Base-by-base conservation (phyloP, 2,329 filamentous ascomycete genomes). In the Colletotrichum limetticola region DNA sequence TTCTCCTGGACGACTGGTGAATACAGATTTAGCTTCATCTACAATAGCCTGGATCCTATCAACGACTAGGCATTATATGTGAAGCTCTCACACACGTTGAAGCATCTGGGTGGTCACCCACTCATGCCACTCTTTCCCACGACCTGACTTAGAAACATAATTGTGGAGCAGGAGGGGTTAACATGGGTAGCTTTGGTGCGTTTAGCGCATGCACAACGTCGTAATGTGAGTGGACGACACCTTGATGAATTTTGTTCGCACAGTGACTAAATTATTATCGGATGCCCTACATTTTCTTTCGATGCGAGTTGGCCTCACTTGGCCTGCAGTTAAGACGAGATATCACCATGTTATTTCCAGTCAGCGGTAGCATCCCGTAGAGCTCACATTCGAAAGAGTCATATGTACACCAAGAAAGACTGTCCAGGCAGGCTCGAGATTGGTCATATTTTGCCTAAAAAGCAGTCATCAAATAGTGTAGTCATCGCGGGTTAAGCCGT, bases 151-250 rank as follows among this genome's bases (percentile, higher is more conserved):
- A 53, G 9, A 53, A 16, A 7, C 19, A 5, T 28, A 53, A 14
- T 55, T 64, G 28, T 55, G 46, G 61, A 16, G 61, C 12, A 19
- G n/a, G 28, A 52, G 60, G 26, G 46, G 46, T 42, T 63, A 16
- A 46, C 46, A 24, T 35, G 60, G 46, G 60, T 63, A 63, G 61
- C 46, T 63, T 30, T 26, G 37, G 61, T 30, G 60, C 28, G 60
- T 63, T 8, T 26, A 52, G n/a, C 22, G n/a, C 16, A 62, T 49
- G 37, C 26, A 49, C 24, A 53, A 53, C 30, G 61, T 46, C 32
- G 61, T 30, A 53, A 35, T 63, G 16, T 26, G 28, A 53, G 28
- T 53, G 61, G 61, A n/a, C 46, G 22, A n/a, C 61, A 64, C 22
- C 22, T 53, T 24, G 14, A 26, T n/a, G 14, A 24, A n/a, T 64